These are phyloP conservation scores for Aspergillus indologenus DNA, from an alignment of 495 filamentous ascomycete genomes.

Conservation along the genomic window DNA sequence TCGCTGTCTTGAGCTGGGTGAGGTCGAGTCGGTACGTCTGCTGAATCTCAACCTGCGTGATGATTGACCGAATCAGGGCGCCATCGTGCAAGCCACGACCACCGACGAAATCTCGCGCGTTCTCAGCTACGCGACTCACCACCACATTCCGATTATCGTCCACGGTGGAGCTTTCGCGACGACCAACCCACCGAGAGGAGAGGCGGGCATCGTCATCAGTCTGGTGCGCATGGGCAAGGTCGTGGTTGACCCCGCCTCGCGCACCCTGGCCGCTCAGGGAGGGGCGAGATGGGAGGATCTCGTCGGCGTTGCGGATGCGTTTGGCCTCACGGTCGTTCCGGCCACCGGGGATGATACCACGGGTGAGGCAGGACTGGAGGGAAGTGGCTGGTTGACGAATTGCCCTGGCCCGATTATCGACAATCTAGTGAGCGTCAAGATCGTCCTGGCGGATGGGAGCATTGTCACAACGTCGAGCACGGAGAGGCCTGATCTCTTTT, in stretches of 20 bases:
- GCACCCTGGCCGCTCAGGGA: slow-evolving; percentile 43
- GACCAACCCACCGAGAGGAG: slow-evolving; percentile 12
- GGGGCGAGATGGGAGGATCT: slow-evolving; percentile 52
- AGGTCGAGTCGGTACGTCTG: slow-evolving; percentile 16
- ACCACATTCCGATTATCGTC: slow-evolving; percentile 21
- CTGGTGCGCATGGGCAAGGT: slow-evolving; percentile 44
- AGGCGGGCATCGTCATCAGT: slow-evolving; percentile 48
- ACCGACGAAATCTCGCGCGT: slow-evolving; percentile 18
- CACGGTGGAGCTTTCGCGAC: slow-evolving; percentile 19
- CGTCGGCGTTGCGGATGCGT: slow-evolving; percentile 38
- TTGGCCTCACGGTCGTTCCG: slow-evolving; percentile 47
- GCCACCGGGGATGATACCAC: slow-evolving; percentile 50
- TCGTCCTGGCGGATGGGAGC: slow-evolving; percentile 47
- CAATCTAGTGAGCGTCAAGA: slow-evolving; percentile 39
- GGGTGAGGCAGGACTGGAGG: slow-evolving; percentile 54
- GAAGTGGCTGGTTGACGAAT: slow-evolving; percentile 46
- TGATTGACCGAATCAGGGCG: slow-evolving; percentile 16
- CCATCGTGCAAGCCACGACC: slow-evolving; percentile 20
- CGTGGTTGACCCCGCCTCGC: slow-evolving; percentile 34
- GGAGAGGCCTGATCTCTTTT: slow-evolving; percentile 39
- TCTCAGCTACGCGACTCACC: slow-evolving; percentile 15
- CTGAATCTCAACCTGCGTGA: neutral
- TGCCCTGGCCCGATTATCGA: slow-evolving; percentile 46
- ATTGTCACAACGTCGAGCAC: slow-evolving; percentile 27
- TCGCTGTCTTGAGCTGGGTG: slow-evolving; percentile 20